Percentiles rank a stretch among this genome's conserved stretches.
These are phyloP conservation scores for Graphiopsis chlorocephala DNA, from an alignment of 2,329 filamentous ascomycete species.

Conservation along the genomic window DNA sequence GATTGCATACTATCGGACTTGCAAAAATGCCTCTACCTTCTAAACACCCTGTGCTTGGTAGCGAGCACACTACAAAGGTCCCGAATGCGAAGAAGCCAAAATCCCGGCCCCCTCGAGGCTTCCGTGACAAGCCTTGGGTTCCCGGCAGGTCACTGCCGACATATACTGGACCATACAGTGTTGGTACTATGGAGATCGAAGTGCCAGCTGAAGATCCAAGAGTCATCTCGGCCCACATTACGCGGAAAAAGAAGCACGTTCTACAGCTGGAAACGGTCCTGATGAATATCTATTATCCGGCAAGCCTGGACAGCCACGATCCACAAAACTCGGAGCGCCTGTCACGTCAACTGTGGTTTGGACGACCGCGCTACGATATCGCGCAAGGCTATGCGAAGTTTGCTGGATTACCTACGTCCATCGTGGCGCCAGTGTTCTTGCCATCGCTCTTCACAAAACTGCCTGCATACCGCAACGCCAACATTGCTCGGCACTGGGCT, in stretches of 20 bases:
- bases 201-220: constrained; percentile 49
- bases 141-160: constrained; percentile 46
- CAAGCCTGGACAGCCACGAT: constrained; percentile 40
- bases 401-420: constrained; percentile 47
- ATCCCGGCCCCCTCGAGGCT: constrained; percentile 44
- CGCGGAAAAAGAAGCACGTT: constrained; percentile 45
- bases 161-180: constrained; percentile 53
- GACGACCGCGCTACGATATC: constrained; percentile 54
- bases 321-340: constrained; percentile 35
- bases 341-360: constrained; percentile 61
- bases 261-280: constrained; percentile 59
- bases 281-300: constrained; percentile 65
- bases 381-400: constrained; percentile 64
- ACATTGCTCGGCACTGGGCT: constrained; percentile 53
- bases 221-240: constrained; percentile 49
- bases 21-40: constrained; percentile 6
- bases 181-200: constrained; percentile 56
- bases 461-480: constrained; percentile 61
- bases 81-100: constrained; percentile 48
- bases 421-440: constrained; percentile 54
- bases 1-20: background rate
- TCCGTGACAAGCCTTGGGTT: constrained; percentile 49
- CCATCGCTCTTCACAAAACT: constrained; percentile 64
- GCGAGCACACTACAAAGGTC: constrained; percentile 9
- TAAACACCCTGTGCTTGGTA: constrained; percentile 9